phyloP scores from a whole-genome alignment of 2,329 filamentous ascomycete genomes.

The Venturiaceae sp. region DNA sequence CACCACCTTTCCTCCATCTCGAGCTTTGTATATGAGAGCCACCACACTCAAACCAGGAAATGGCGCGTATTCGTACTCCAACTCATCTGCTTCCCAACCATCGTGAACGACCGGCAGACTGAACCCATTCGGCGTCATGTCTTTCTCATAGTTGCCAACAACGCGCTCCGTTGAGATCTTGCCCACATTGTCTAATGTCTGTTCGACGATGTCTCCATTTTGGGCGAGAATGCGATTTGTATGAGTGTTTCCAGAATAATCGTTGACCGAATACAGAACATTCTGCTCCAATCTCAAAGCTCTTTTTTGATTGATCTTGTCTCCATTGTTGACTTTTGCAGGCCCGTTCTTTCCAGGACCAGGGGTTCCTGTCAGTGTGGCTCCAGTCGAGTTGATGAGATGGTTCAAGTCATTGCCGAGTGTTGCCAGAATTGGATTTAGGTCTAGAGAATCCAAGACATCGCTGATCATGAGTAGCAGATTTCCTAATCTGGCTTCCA shows the following conservation, averaged over 20 bases:
- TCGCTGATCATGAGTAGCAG: constrained; percentile 50
- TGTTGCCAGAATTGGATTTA: constrained; percentile 50
- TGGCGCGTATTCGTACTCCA: constrained; percentile 45
- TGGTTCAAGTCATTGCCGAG: constrained; percentile 39
- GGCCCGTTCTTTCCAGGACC: constrained; percentile 8
- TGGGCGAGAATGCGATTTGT: constrained; percentile 48
- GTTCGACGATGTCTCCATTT: constrained; percentile 45
- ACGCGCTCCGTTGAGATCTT: constrained; percentile 30
- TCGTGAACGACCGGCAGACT: constrained; percentile 26
- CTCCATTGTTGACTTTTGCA: constrained; percentile 1
- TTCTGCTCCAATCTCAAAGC: constrained; percentile 31
- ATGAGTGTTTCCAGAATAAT: constrained; percentile 43
- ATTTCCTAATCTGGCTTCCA: constrained; percentile 51
- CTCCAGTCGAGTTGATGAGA: constrained; percentile 35
- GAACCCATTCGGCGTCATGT: constrained; percentile 48
- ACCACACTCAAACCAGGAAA: constrained; percentile 37
- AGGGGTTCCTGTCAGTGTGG: constrained; percentile 11
- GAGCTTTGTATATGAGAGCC: constrained; percentile 37
- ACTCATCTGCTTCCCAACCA: constrained; percentile 37
- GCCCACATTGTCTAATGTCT: constrained; percentile 45
- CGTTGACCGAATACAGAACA: constrained; percentile 51
- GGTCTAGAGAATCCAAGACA: constrained; percentile 48
- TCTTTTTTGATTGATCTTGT: constrained; percentile 4
- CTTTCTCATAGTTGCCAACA: constrained; percentile 40
- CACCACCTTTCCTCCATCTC: constrained; percentile 36